Percentiles rank a stretch among this genome's conserved stretches.
phyloP scores from a whole-genome alignment of 176 grass and related monocot genomes.

The Thalia dealbata region DNA sequence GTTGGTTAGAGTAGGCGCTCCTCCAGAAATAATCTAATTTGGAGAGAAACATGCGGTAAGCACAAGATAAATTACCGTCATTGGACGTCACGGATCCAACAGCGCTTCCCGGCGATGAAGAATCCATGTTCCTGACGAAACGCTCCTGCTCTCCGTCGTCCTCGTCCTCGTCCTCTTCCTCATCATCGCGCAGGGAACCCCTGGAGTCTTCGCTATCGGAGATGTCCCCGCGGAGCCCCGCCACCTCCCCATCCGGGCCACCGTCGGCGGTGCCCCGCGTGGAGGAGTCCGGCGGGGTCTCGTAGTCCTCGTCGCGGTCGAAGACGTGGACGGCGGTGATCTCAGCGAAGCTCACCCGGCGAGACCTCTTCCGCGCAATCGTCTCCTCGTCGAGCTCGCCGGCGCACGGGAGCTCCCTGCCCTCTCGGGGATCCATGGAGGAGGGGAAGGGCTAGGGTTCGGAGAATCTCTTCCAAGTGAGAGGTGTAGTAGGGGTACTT shows the following conservation, averaged over 20 bases:
- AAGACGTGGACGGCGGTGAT: constrained; percentile 87
- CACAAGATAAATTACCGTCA: constrained; percentile 37
- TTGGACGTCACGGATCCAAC: constrained; percentile 54
- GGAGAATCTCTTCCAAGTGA: background rate
- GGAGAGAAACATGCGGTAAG: background rate
- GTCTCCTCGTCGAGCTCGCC: constrained; percentile 56
- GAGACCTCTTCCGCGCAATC: constrained; percentile 50
- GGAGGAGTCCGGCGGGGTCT: constrained; percentile 41
- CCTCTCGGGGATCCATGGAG: constrained; percentile 32
- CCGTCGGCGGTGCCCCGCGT: constrained; percentile 12
- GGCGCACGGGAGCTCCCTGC: constrained; percentile 21
- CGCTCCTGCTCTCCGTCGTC: constrained; percentile 24
- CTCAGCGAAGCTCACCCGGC: constrained; percentile 93
- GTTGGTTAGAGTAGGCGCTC: too few relatives aligned
- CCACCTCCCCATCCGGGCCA: background rate
- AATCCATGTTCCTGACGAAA: constrained; percentile 39
- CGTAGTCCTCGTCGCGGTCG: constrained; percentile 72
- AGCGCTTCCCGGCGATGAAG: constrained; percentile 61
- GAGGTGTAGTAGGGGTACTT: background rate
- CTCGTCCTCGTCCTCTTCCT: constrained; percentile 20
- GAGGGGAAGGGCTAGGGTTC: constrained; percentile 31
- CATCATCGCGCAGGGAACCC: background rate
- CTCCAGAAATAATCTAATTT: too few relatives aligned
- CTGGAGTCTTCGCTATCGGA: constrained; percentile 13
- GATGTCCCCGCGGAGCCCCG: background rate